Percentiles rank a stretch among this genome's conserved stretches.
Evolutionary conservation across 164 flowering plant genomes (phyloP).

Genomic region (Chloranthus sessilifolius): DNA sequence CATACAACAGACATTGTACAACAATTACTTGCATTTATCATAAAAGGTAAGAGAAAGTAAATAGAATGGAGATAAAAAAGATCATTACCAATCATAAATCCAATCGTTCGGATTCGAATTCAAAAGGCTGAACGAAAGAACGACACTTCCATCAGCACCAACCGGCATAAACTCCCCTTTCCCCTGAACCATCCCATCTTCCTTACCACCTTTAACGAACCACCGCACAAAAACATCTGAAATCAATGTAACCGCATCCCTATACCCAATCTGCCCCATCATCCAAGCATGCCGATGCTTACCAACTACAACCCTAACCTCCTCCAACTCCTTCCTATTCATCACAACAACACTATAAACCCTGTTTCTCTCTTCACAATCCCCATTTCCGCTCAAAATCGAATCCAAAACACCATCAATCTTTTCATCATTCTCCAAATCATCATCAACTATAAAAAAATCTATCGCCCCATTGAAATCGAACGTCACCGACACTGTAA

Average conservation of each 20-base stretch:
- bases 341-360: conserved; percentile 68
- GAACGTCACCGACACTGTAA: conserved; percentile 47
- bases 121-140: conserved; percentile 81
- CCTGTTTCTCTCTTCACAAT: conserved; percentile 32
- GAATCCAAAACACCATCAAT: conserved; percentile 45
- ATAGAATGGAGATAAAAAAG: neutral
- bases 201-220: conserved; percentile 79
- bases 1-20: no score
- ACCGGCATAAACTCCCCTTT: conserved; percentile 87
- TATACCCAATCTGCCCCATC: conserved; percentile 41
- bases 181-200: conserved; percentile 43
- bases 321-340: conserved; percentile 31
- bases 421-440: conserved; percentile 33
- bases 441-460: conserved; percentile 19
- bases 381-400: conserved; percentile 21
- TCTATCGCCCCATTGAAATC: conserved; percentile 37
- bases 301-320: conserved; percentile 60
- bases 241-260: conserved; percentile 26
- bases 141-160: conserved; percentile 86
- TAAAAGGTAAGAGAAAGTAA: no score
- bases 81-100: conserved; percentile 77
- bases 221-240: conserved; percentile 64
- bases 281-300: conserved; percentile 89
- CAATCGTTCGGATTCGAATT: conserved; percentile 86
- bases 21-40: no score